Percentiles rank a stretch among this genome's conserved stretches.
Conservation (phyloP, 192 early-diverging fungal genomes). For the Coemansia sp. region DNA sequence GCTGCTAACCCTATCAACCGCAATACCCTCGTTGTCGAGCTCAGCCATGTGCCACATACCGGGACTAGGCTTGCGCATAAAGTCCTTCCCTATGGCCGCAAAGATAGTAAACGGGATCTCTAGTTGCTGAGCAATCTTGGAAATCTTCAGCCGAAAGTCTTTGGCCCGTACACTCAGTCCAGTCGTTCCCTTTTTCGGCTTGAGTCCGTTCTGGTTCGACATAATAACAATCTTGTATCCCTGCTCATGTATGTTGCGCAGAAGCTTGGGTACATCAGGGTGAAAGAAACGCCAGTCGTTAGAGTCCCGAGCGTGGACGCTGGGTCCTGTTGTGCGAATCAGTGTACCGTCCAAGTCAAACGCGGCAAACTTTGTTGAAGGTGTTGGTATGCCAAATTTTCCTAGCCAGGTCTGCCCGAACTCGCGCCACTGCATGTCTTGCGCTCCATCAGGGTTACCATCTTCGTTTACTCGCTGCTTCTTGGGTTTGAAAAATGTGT, state of each 20-base stretch:
- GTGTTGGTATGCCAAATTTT: constrained; percentile 32
- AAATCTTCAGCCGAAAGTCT: constrained; percentile 64
- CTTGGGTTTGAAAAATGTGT: constrained; percentile 25
- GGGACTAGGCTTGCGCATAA: constrained; percentile 55
- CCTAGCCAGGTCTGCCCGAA: constrained; percentile 49
- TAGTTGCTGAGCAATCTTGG: constrained; percentile 79
- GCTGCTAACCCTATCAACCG: constrained; percentile 61
- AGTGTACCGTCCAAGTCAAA: constrained; percentile 76
- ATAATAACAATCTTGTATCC: constrained; percentile 61
- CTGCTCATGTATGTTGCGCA: constrained; percentile 64
- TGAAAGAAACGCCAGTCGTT: constrained; percentile 84
- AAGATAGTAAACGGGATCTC: constrained; percentile 73
- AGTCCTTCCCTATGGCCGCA: constrained; percentile 70
- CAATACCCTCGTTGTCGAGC: constrained; percentile 34
- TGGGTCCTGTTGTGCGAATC: constrained; percentile 66
- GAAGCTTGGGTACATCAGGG: constrained; percentile 60
- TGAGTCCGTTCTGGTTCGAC: constrained; percentile 39
- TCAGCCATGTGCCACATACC: constrained; percentile 51
- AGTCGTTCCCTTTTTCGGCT: constrained; percentile 15
- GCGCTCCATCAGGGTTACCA: neutral
- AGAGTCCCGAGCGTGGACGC: constrained; percentile 65
- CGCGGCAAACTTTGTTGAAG: constrained; percentile 48
- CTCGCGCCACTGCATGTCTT: constrained; percentile 43
- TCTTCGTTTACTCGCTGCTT: neutral
- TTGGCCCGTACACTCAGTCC: constrained; percentile 24